Evolutionary conservation across 2,329 filamentous ascomycete species (phyloP).

Genomic region (Ophiostoma triangulosporum): DNA sequence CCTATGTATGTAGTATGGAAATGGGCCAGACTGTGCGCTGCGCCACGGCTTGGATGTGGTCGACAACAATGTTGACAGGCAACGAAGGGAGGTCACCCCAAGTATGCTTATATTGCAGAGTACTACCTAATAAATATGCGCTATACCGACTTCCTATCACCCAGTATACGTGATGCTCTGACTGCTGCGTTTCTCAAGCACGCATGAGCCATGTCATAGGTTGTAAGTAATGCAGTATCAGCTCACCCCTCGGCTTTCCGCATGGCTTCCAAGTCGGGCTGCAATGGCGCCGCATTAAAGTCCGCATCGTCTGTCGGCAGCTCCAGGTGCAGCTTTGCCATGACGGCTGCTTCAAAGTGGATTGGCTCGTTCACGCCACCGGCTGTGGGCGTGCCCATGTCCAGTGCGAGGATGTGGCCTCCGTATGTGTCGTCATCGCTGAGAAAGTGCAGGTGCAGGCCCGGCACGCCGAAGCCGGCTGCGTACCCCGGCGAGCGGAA

Average conservation of each 20-base stretch:
- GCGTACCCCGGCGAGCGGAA: neutral
- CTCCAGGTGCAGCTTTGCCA: neutral
- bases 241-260: neutral
- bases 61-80: too few relatives aligned
- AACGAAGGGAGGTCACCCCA: too few relatives aligned
- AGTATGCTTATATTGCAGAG: too few relatives aligned
- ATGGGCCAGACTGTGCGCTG: too few relatives aligned
- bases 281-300: neutral
- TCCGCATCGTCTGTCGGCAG: neutral
- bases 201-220: too few relatives aligned
- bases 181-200: too few relatives aligned
- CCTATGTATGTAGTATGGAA: too few relatives aligned
- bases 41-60: too few relatives aligned
- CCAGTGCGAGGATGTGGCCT: neutral
- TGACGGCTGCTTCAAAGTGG: neutral
- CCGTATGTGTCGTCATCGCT: neutral
- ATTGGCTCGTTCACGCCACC: neutral
- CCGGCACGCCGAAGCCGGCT: neutral
- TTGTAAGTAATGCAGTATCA: neutral
- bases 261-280: neutral
- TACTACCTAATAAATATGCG: too few relatives aligned
- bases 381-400: neutral
- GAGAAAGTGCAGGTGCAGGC: conserved; percentile 1
- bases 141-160: too few relatives aligned
- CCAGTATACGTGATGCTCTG: too few relatives aligned